Conservation (phyloP, 2,329 filamentous ascomycete genomes). For the Tricladium varicosporioides region DNA sequence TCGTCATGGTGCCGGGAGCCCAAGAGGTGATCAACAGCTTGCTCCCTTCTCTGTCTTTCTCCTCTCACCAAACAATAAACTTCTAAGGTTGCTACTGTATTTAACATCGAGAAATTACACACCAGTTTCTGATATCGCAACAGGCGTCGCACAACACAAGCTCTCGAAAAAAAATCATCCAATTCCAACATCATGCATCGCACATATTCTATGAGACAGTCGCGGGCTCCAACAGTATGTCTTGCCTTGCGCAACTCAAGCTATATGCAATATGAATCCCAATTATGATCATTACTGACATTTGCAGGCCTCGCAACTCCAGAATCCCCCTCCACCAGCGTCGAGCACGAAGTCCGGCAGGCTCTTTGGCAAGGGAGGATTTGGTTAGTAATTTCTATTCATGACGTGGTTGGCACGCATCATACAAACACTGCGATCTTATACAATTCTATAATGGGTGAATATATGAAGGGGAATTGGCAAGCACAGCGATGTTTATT, state of each 20-base stretch:
- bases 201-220: constrained; percentile 98
- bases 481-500: background rate
- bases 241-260: constrained; percentile 2
- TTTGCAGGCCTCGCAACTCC: constrained; percentile 52
- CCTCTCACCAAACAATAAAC: background rate
- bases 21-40: background rate
- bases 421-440: background rate
- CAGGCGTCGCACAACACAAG: background rate
- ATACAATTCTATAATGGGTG: no score
- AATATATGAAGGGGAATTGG: background rate
- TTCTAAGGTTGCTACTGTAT: background rate
- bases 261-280: background rate
- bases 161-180: background rate
- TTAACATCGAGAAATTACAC: background rate
- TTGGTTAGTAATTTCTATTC: constrained; percentile 59
- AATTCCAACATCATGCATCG: constrained; percentile 72
- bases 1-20: constrained; percentile 4
- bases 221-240: constrained; percentile 89
- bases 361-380: constrained; percentile 80
- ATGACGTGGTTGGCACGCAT: constrained; percentile 39
- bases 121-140: background rate
- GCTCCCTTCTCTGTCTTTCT: background rate
- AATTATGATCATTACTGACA: constrained; percentile 2
- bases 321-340: constrained; percentile 90
- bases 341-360: constrained; percentile 89